Evolutionary conservation across 495 filamentous ascomycete genomes (phyloP).

Genomic region (Penicillium odoratum): DNA sequence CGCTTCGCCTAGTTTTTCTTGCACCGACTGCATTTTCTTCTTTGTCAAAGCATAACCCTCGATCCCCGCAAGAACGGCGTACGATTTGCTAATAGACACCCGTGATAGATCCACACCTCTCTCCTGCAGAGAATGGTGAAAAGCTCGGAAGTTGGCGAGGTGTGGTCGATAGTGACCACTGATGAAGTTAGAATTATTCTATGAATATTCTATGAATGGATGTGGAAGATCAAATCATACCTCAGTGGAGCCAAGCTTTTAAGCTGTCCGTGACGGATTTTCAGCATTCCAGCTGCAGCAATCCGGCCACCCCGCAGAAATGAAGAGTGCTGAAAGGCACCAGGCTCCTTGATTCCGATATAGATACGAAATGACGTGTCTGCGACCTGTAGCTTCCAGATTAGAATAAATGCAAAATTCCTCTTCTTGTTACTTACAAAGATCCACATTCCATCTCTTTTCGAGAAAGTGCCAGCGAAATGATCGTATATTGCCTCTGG

Average conservation of each 20-base stretch:
- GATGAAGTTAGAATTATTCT: slow-evolving; percentile 23
- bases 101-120: slow-evolving; percentile 76
- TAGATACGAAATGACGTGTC: slow-evolving; percentile 87
- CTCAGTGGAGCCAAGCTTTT: slow-evolving; percentile 48
- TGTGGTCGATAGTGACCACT: slow-evolving; percentile 90
- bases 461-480: slow-evolving; percentile 66
- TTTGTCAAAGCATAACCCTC: slow-evolving; percentile 70
- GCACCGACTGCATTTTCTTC: slow-evolving; percentile 54
- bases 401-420: not conserved
- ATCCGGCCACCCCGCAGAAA: slow-evolving; percentile 84
- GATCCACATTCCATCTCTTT: slow-evolving; percentile 85
- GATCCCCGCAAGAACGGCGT: slow-evolving; percentile 78
- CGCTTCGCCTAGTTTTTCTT: slow-evolving; percentile 33
- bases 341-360: slow-evolving; percentile 85
- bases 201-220: not conserved
- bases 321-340: slow-evolving; percentile 86
- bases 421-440: slow-evolving; percentile 53
- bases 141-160: slow-evolving; percentile 72
- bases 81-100: slow-evolving; percentile 75
- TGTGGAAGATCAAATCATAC: slow-evolving; percentile 14
- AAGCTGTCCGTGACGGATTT: slow-evolving; percentile 76
- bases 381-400: slow-evolving; percentile 30
- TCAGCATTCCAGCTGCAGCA: slow-evolving; percentile 80
- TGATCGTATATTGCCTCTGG: slow-evolving; percentile 69
- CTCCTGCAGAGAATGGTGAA: slow-evolving; percentile 69